phyloP scores from a whole-genome alignment of 2,329 filamentous ascomycete species.

The Hansfordia pulvinata region DNA sequence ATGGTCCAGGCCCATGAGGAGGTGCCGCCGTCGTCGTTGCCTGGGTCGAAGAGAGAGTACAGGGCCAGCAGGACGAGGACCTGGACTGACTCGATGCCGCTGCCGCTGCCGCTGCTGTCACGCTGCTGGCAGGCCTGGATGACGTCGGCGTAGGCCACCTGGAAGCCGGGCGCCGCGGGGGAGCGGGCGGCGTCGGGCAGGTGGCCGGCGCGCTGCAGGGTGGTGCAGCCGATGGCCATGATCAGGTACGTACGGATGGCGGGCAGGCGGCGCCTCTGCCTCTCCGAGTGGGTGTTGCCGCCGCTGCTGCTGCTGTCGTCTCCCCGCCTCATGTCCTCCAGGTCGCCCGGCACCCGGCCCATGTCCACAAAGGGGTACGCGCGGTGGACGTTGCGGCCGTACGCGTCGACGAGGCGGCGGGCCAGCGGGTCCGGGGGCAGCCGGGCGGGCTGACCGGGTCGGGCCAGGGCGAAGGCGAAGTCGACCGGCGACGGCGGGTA shows the following conservation, averaged over 20 bases:
- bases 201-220: conserved; percentile 26
- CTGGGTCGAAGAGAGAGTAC: conserved; percentile 28
- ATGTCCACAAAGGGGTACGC: conserved; percentile 30
- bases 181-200: conserved; percentile 17
- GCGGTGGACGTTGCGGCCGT: conserved; percentile 29
- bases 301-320: conserved; percentile 7
- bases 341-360: conserved; percentile 17
- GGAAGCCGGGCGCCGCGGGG: too few relatives aligned
- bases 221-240: conserved; percentile 31
- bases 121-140: conserved; percentile 23
- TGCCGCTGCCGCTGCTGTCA: too few relatives aligned
- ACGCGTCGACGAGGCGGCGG: conserved; percentile 24
- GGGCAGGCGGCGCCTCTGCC: too few relatives aligned
- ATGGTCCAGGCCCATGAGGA: conserved; percentile 21
- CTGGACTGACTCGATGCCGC: conserved; percentile 24
- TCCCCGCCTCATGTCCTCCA: conserved; percentile 18
- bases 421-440: conserved; percentile 13
- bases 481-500: too few relatives aligned
- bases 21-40: conserved; percentile 21
- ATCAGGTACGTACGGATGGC: conserved; percentile 23
- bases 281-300: too few relatives aligned
- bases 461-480: conserved; percentile 3
- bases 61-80: conserved; percentile 26
- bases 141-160: conserved; percentile 23
- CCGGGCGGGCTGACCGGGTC: conserved; percentile 2